Evolutionary conservation across 2,329 filamentous ascomycete species (phyloP).

Genomic region (Pseudovirgaria hyperparasitica): DNA sequence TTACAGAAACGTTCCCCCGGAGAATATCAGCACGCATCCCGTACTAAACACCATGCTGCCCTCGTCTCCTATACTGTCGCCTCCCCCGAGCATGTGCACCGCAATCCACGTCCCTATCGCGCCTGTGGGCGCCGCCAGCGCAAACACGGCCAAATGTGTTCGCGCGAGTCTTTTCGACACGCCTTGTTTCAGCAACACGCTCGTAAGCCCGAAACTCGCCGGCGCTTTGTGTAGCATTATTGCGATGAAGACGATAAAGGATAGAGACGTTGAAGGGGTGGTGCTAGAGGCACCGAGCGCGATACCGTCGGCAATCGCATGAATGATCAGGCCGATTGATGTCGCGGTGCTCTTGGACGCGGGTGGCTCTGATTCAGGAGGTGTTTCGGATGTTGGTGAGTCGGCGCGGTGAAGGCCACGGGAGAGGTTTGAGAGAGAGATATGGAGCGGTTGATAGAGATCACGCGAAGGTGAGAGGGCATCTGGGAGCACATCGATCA

Average conservation of each 20-base stretch:
- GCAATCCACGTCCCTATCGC: conserved; percentile 73
- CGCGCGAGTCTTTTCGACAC: conserved; percentile 75
- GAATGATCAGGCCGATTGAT: conserved; percentile 88
- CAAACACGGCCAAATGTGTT: conserved; percentile 81
- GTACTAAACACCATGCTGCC: conserved; percentile 76
- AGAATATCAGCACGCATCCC: conserved; percentile 87
- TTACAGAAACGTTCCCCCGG: conserved; percentile 88
- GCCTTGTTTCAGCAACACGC: conserved; percentile 79
- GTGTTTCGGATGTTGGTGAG: conserved; percentile 16
- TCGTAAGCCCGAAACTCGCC: conserved; percentile 87
- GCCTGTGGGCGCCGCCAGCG: conserved; percentile 75
- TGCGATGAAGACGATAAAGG: conserved; percentile 85
- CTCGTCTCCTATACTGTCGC: conserved; percentile 43
- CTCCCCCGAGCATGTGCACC: conserved; percentile 59
- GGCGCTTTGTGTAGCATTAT: conserved; percentile 98
- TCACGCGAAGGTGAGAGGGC: conserved; percentile 38
- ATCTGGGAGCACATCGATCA: conserved; percentile 53
- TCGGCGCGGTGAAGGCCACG: conserved; percentile 32
- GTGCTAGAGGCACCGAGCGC: conserved; percentile 76
- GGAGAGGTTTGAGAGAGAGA: conserved; percentile 73
- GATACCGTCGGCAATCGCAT: conserved; percentile 89
- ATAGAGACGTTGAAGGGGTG: conserved; percentile 50
- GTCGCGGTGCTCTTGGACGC: conserved; percentile 32
- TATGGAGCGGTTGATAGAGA: conserved; percentile 62
- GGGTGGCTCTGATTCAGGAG: conserved; percentile 20